phyloP scores from a whole-genome alignment of 495 filamentous ascomycete species.

The Ramalina intermedia region DNA sequence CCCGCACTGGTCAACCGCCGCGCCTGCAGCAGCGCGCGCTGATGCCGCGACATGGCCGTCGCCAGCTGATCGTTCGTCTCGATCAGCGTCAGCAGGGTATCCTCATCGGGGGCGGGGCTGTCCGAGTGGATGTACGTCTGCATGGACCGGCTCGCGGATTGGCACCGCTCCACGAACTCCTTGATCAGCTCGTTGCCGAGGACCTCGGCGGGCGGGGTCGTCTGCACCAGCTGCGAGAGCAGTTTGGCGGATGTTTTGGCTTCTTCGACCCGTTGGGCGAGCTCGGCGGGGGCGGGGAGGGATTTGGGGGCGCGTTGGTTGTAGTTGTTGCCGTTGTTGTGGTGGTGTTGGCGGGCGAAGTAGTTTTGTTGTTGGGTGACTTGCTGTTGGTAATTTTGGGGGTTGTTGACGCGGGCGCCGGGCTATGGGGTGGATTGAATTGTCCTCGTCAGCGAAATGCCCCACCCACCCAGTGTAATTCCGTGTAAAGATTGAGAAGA shows the following conservation, averaged over 20 bases:
- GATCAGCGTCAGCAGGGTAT: slow-evolving; percentile 83
- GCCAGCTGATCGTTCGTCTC: slow-evolving; percentile 86
- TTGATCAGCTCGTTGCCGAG: slow-evolving; percentile 71
- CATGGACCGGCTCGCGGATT: slow-evolving; percentile 59
- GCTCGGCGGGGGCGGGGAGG: slow-evolving; percentile 66
- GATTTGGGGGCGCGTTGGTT: slow-evolving; percentile 20
- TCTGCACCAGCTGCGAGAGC: slow-evolving; percentile 75
- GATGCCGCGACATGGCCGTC: slow-evolving; percentile 62
- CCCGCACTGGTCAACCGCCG: slow-evolving; percentile 25
- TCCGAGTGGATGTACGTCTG: slow-evolving; percentile 70
- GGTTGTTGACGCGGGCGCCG: neutral
- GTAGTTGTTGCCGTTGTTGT: neutral
- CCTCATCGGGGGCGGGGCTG: slow-evolving; percentile 71
- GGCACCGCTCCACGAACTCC: slow-evolving; percentile 84
- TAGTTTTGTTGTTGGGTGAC: slow-evolving; percentile 22
- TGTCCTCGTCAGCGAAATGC: too few relatives aligned
- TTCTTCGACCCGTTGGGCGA: slow-evolving; percentile 75
- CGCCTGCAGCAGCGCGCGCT: slow-evolving; percentile 65
- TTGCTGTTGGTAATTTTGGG: slow-evolving; percentile 4
- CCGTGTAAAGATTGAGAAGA: too few relatives aligned
- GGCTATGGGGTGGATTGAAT: too few relatives aligned
- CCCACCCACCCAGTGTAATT: too few relatives aligned
- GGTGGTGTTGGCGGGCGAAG: slow-evolving; percentile 26
- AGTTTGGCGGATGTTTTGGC: slow-evolving; percentile 80
- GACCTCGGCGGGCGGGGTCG: slow-evolving; percentile 62